A percentile compares a stretch with the other conserved stretches of the same genome.
Conservation (phyloP, 352 stramenopile genomes). For the Globisporangium ultimum region DNA sequence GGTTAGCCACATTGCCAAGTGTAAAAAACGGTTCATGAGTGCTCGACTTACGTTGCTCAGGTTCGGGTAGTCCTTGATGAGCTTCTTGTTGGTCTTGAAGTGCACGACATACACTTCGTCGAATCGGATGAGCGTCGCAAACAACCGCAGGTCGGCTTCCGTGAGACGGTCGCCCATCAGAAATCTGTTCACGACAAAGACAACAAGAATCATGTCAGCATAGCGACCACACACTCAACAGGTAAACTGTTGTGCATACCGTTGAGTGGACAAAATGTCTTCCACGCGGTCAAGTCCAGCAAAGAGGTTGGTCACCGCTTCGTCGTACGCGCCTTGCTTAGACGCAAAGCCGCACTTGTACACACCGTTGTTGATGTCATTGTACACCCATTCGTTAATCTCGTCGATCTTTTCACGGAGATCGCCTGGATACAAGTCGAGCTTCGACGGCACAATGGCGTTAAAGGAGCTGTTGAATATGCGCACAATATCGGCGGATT, state of each 20-base stretch:
- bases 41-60: conserved; percentile 58
- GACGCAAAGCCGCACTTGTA: conserved; percentile 92
- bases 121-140: conserved; percentile 78
- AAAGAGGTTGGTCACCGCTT: conserved; percentile 70
- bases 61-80: conserved; percentile 88
- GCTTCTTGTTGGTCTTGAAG: conserved; percentile 89
- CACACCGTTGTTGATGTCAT: conserved; percentile 90
- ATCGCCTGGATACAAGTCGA: conserved; percentile 79
- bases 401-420: conserved; percentile 83
- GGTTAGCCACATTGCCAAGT: too few species aligned
- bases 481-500: conserved; percentile 92
- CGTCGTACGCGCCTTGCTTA: conserved; percentile 87
- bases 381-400: conserved; percentile 91
- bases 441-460: conserved; percentile 54
- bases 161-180: conserved; percentile 63
- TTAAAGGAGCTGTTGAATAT: conserved; percentile 89
- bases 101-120: conserved; percentile 84
- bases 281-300: conserved; percentile 69
- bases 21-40: background rate
- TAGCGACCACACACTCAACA: background rate
- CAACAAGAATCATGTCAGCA: conserved; percentile 2
- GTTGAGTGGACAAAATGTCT: conserved; percentile 54
- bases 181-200: conserved; percentile 22
- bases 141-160: conserved; percentile 80
- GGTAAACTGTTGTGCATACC: conserved; percentile 23